phyloP scores from a whole-genome alignment of 192 early-diverging fungal species.

The Coemansia sp. region DNA sequence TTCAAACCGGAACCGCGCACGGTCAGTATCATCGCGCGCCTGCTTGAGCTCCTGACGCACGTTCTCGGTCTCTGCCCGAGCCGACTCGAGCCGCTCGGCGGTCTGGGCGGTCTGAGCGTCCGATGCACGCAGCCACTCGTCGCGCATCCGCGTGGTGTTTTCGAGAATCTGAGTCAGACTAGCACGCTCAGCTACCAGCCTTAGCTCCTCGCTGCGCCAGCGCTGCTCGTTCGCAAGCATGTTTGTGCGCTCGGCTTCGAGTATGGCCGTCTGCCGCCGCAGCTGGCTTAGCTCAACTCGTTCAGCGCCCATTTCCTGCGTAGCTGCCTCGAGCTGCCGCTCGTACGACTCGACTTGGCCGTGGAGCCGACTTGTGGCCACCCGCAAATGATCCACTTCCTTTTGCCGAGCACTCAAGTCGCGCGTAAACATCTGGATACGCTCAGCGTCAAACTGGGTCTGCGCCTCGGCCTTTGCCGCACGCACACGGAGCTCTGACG shows the following conservation, averaged over 20 bases:
- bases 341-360: constrained; percentile 58
- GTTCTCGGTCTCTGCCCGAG: constrained; percentile 22
- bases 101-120: constrained; percentile 25
- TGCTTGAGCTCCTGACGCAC: constrained; percentile 26
- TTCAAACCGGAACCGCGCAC: constrained; percentile 29
- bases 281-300: constrained; percentile 54
- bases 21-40: constrained; percentile 29
- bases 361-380: constrained; percentile 56
- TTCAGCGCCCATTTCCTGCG: constrained; percentile 51
- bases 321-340: constrained; percentile 57
- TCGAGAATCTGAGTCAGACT: constrained; percentile 50
- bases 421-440: constrained; percentile 60
- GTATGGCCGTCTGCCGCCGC: constrained; percentile 50
- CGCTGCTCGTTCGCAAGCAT: constrained; percentile 38
- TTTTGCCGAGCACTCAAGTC: constrained; percentile 56
- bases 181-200: constrained; percentile 36
- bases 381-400: constrained; percentile 63
- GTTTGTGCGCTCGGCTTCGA: constrained; percentile 55
- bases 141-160: constrained; percentile 50
- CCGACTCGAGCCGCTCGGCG: constrained; percentile 26
- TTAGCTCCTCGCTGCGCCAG: constrained; percentile 41
- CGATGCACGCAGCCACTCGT: constrained; percentile 38
- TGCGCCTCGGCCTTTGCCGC: constrained; percentile 62
- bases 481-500: constrained; percentile 61
- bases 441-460: constrained; percentile 55